Evolutionary conservation across 1,284 basidiomycete species (phyloP).

Genomic region (Mycosarcoma mackinlayi): DNA sequence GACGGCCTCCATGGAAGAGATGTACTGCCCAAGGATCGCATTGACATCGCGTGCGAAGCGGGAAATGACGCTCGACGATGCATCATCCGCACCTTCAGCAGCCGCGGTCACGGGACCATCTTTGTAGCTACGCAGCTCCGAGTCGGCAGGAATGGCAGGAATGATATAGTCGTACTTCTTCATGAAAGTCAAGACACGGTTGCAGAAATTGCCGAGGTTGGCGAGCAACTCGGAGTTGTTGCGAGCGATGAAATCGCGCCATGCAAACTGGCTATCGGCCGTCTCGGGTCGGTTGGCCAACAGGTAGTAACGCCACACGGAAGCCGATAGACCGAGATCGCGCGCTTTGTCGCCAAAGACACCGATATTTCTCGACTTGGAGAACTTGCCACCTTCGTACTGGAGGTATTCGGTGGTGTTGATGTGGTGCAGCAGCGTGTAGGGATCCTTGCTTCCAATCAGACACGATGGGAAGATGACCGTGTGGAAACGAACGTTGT

Average conservation of each 20-base stretch:
- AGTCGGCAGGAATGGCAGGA: constrained; percentile 67
- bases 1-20: constrained; percentile 87
- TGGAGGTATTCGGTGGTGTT: constrained; percentile 98
- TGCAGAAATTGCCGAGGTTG: constrained; percentile 99
- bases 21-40: constrained; percentile 81
- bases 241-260: constrained; percentile 91
- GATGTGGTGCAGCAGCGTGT: constrained; percentile 94
- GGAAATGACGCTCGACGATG: constrained; percentile 40
- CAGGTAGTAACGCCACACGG: constrained; percentile 97
- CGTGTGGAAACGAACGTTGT: constrained; percentile 94
- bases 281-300: constrained; percentile 93
- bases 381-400: constrained; percentile 99
- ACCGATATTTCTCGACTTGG: constrained; percentile 94
- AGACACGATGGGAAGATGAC: constrained; percentile 93
- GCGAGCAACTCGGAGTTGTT: constrained; percentile 95
- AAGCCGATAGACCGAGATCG: constrained; percentile 89
- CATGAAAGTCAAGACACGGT: constrained; percentile 91
- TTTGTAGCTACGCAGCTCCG: constrained; percentile 50
- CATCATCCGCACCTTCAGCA: constrained; percentile 29
- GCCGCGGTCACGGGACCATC: constrained; percentile 41
- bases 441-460: constrained; percentile 86
- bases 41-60: constrained; percentile 84
- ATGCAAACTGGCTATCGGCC: constrained; percentile 94
- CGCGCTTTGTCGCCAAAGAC: constrained; percentile 96
- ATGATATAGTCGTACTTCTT: constrained; percentile 85